These are phyloP conservation scores for Adansonia digitata DNA, from an alignment of 345 rosid species.

Conservation along the genomic window DNA sequence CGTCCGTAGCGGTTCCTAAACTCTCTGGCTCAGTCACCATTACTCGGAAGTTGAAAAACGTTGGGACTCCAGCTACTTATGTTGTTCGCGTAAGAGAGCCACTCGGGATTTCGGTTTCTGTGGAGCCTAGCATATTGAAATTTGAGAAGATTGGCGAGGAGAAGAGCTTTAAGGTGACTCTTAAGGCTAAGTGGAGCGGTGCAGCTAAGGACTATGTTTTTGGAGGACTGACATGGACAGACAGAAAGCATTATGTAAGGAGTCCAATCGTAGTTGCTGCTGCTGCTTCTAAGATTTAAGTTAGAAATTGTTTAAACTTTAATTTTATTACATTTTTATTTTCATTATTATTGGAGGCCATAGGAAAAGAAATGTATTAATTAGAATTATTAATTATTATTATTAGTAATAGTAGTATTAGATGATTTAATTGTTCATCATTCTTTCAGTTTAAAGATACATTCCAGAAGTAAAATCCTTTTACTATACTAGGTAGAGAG, in stretches of 20 bases:
- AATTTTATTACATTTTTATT: too few species aligned
- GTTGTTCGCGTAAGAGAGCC: conserved; percentile 33
- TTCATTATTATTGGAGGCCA: too few species aligned
- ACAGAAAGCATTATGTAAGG: conserved; percentile 49
- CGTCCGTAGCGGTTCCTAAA: conserved; percentile 50
- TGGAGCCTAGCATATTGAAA: conserved; percentile 37
- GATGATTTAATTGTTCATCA: too few species aligned
- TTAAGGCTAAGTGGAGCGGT: conserved; percentile 31
- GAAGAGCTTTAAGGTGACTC: conserved; percentile 44
- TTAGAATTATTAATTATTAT: too few species aligned
- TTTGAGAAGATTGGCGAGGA: conserved; percentile 46
- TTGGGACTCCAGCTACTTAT: conserved; percentile 53
- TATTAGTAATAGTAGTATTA: too few species aligned
- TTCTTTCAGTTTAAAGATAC: not conserved
- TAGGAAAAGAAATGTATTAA: too few species aligned
- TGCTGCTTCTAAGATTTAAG: not conserved
- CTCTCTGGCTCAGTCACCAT: conserved; percentile 29
- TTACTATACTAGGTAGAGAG: too few species aligned
- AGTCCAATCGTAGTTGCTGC: conserved; percentile 53
- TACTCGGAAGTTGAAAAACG: conserved; percentile 56
- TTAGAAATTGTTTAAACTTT: too few species aligned
- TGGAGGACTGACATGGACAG: conserved; percentile 53
- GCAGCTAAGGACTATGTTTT: conserved; percentile 22
- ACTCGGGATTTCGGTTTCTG: conserved; percentile 39
- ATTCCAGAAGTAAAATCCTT: not conserved